A percentile compares a stretch with the other conserved stretches of the same genome.
Evolutionary conservation across 805 yeast species (phyloP).

Genomic region (Pichia rugopelliculosa): DNA sequence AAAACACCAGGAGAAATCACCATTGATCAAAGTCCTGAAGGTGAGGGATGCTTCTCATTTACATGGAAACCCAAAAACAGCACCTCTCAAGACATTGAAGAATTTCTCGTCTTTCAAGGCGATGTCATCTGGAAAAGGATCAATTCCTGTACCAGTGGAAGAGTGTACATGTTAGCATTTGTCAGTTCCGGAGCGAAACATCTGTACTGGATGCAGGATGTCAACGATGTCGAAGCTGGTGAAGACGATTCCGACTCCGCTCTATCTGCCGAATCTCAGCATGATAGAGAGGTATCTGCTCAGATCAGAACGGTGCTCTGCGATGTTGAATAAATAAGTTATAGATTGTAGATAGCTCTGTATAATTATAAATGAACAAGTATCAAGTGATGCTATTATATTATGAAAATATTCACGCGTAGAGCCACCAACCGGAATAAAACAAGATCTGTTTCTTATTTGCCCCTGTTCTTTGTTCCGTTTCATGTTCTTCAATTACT

Average conservation of each 20-base stretch:
- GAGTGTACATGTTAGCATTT: constrained; percentile 45
- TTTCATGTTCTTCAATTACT: not conserved
- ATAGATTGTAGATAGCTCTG: not conserved
- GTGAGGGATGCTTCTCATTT: constrained; percentile 62
- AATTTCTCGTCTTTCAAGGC: constrained; percentile 71
- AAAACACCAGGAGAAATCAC: constrained; percentile 61
- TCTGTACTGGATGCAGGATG: constrained; percentile 71
- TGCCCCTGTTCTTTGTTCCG: not conserved
- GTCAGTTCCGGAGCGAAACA: constrained; percentile 34
- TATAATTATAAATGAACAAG: not conserved
- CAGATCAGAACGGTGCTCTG: constrained; percentile 41
- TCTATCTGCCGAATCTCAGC: constrained; percentile 40
- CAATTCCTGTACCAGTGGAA: constrained; percentile 62
- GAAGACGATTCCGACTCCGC: constrained; percentile 56
- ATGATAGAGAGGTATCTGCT: constrained; percentile 45
- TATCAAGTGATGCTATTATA: too few species aligned
- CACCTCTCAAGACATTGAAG: constrained; percentile 44
- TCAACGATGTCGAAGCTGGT: constrained; percentile 22
- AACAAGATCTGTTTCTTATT: not conserved
- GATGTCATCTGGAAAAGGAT: constrained; percentile 75
- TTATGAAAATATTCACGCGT: too few species aligned
- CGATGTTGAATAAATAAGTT: constrained; percentile 21
- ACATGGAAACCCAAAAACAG: constrained; percentile 64
- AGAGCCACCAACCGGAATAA: not conserved
- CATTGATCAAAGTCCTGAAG: constrained; percentile 58